Evolutionary conservation across 768 basidiomycete genomes (phyloP).

Genomic region (Tricholoma furcatifolium): DNA sequence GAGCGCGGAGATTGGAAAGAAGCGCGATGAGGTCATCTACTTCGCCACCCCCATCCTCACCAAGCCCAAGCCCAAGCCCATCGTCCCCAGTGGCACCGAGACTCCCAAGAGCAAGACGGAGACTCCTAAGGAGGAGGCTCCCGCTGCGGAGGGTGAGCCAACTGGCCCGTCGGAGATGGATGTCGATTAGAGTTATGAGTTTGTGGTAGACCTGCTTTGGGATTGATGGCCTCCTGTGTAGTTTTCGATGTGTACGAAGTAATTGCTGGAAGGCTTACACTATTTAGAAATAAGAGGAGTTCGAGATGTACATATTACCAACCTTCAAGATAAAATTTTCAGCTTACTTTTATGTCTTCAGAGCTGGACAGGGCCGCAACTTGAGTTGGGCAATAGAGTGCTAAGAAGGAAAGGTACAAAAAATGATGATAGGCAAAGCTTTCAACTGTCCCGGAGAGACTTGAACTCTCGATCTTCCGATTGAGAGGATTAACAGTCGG

Average conservation of each 20-base stretch:
- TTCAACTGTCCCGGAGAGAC: too few relatives aligned
- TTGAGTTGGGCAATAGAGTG: too few relatives aligned
- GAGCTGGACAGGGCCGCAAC: too few relatives aligned
- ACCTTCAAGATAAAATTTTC: background rate
- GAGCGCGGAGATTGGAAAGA: constrained; percentile 82
- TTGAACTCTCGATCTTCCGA: too few relatives aligned
- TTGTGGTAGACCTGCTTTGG: background rate
- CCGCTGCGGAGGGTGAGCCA: constrained; percentile 28
- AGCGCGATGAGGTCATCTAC: constrained; percentile 89
- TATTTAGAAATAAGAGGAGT: constrained; percentile 18
- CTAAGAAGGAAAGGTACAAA: too few relatives aligned
- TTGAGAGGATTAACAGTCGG: too few relatives aligned
- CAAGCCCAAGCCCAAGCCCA: constrained; percentile 88
- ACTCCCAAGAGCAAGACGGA: constrained; percentile 69
- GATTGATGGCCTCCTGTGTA: background rate
- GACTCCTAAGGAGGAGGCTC: constrained; percentile 50
- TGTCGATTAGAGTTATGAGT: constrained; percentile 56
- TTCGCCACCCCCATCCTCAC: constrained; percentile 88
- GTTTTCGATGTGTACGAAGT: constrained; percentile 14
- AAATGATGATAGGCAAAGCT: too few relatives aligned
- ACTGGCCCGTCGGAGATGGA: constrained; percentile 79
- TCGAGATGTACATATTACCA: constrained; percentile 13
- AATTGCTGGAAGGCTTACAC: constrained; percentile 14
- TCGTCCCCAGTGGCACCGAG: constrained; percentile 61
- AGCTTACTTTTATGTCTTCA: background rate